These are phyloP conservation scores for Forsythia suspensa DNA, from an alignment of 257 asterid species.

Conservation along the genomic window DNA sequence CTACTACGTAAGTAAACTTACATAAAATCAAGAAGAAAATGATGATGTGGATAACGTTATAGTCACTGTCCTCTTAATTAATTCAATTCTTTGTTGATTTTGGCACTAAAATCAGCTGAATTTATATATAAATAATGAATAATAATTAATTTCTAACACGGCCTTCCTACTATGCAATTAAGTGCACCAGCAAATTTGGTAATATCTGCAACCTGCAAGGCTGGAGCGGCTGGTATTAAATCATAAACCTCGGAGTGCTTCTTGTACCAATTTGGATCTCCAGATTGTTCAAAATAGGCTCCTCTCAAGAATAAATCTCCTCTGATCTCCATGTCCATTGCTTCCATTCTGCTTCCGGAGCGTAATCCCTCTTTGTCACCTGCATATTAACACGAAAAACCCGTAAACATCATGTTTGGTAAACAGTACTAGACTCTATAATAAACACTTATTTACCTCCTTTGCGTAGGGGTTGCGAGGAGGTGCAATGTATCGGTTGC, in stretches of 20 bases:
- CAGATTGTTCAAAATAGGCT: slow-evolving; percentile 72
- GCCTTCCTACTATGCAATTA: slow-evolving; percentile 43
- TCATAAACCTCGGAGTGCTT: slow-evolving; percentile 62
- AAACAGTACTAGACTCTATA: not conserved
- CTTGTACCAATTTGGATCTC: slow-evolving; percentile 48
- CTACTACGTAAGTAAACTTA: not conserved
- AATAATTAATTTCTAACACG: slow-evolving; percentile 38
- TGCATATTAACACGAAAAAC: slow-evolving; percentile 11
- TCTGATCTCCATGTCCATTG: slow-evolving; percentile 89
- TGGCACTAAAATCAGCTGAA: not conserved
- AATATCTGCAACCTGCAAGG: slow-evolving; percentile 38
- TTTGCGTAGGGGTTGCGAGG: slow-evolving; percentile 42
- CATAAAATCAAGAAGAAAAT: not conserved
- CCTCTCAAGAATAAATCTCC: slow-evolving; percentile 66
- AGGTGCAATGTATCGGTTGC: slow-evolving; percentile 82
- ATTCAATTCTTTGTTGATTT: not conserved
- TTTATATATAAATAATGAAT: not conserved
- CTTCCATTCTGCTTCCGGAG: slow-evolving; percentile 51
- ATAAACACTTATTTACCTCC: slow-evolving; percentile 40
- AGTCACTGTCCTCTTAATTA: not conserved
- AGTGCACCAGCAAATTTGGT: slow-evolving; percentile 64
- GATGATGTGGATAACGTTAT: not conserved
- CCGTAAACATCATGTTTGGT: not conserved
- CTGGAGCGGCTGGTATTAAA: slow-evolving; percentile 38
- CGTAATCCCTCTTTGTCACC: slow-evolving; percentile 79